These are phyloP conservation scores for Lactarius hengduanensis DNA, from an alignment of 768 basidiomycete genomes.

Conservation along the genomic window DNA sequence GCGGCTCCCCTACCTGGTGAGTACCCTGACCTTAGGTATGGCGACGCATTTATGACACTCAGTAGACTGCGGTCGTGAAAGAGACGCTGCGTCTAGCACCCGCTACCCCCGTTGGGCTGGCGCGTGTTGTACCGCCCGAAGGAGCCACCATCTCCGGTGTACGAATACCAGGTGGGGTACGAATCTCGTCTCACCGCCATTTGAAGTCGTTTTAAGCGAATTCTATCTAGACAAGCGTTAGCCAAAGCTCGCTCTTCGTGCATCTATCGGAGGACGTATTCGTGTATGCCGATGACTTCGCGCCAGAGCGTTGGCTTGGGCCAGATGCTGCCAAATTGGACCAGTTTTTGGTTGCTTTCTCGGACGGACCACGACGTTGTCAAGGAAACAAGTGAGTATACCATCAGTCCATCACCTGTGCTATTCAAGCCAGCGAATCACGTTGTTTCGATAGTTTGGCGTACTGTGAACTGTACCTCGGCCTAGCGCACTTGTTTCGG, in stretches of 20 bases:
- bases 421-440: neutral
- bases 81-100: conserved; percentile 11
- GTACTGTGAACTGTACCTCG: conserved; percentile 12
- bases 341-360: conserved; percentile 6
- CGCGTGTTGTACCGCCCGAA: conserved; percentile 8
- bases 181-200: neutral
- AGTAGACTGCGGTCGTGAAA: conserved; percentile 13
- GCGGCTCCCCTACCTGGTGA: conserved; percentile 7
- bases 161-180: conserved; percentile 13
- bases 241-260: conserved; percentile 7
- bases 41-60: neutral
- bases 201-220: neutral
- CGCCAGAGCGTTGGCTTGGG: neutral
- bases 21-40: neutral
- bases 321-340: conserved; percentile 3
- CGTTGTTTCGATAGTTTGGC: conserved; percentile 2
- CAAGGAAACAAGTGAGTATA: neutral
- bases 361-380: neutral
- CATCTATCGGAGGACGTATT: conserved; percentile 9
- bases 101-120: neutral
- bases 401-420: neutral
- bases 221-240: neutral
- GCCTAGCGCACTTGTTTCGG: conserved; percentile 12
- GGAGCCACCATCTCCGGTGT: conserved; percentile 4
- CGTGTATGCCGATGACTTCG: neutral